Evolutionary conservation across 2,329 filamentous ascomycete species (phyloP).

Genomic region (Lachnellula occidentalis): DNA sequence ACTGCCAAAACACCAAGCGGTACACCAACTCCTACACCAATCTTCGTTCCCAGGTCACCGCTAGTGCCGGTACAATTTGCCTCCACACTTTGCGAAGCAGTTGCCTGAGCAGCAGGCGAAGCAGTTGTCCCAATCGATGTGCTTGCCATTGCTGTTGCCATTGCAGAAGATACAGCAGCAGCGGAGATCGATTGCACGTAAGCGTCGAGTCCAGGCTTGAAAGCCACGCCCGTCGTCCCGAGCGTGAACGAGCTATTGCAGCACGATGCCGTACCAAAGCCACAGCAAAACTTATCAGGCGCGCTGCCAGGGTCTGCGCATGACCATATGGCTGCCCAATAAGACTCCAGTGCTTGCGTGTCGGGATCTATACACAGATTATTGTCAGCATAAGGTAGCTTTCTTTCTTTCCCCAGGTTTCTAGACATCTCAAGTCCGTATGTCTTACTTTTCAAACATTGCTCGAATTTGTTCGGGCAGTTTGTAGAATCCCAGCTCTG

Average conservation of each 20-base stretch:
- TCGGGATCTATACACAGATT: constrained; percentile 10
- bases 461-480: constrained; percentile 8
- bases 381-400: background rate
- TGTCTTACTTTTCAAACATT: constrained; percentile 14
- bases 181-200: constrained; percentile 4
- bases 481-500: constrained; percentile 14
- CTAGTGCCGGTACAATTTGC: background rate
- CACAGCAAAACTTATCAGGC: constrained; percentile 10
- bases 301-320: constrained; percentile 7
- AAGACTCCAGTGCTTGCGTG: constrained; percentile 3
- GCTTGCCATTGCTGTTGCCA: background rate
- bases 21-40: constrained; percentile 17
- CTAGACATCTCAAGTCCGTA: background rate
- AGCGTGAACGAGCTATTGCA: constrained; percentile 8
- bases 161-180: background rate
- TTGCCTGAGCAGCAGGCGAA: background rate
- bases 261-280: constrained; percentile 7
- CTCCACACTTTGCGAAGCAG: background rate
- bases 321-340: constrained; percentile 8
- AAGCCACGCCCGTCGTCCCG: constrained; percentile 7
- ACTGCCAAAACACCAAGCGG: constrained; percentile 14
- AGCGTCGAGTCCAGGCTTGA: constrained; percentile 13
- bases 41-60: constrained; percentile 11
- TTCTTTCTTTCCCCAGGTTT: background rate
- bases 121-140: background rate